These are phyloP conservation scores for Ceratocystis lukuohia DNA, from an alignment of 2,329 filamentous ascomycete genomes.

Conservation along the genomic window DNA sequence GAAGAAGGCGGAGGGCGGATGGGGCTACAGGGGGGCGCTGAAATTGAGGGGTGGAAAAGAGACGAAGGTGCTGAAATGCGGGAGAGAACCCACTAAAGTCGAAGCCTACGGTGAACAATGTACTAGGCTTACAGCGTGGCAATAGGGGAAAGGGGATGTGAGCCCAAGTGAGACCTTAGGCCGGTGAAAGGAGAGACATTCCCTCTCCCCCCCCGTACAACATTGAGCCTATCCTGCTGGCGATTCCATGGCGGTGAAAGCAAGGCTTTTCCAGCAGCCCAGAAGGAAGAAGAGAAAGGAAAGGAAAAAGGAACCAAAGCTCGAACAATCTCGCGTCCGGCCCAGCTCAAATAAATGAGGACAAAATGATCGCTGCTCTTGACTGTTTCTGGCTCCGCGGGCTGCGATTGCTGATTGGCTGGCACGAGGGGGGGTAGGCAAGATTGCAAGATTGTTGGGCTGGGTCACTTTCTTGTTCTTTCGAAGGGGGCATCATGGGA, in stretches of 20 bases:
- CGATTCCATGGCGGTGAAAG: not conserved
- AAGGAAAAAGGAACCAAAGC: not conserved
- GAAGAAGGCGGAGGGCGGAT: not conserved
- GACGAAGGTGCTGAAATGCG: not conserved
- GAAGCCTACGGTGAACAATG: not conserved
- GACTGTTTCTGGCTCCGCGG: not conserved
- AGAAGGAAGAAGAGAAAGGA: not conserved
- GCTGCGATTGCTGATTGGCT: not conserved
- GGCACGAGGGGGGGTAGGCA: not conserved
- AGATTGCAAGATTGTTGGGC: not conserved
- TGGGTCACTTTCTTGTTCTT: not conserved
- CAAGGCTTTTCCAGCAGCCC: not conserved
- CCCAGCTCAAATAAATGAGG: not conserved
- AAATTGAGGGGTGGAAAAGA: not conserved
- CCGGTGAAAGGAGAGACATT: not conserved
- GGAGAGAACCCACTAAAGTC: not conserved
- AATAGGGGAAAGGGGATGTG: not conserved
- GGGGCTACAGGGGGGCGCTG: not conserved
- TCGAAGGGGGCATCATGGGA: not conserved
- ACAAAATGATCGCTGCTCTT: conserved; percentile 1
- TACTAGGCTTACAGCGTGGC: not conserved
- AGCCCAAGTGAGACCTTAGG: not conserved
- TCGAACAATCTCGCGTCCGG: not conserved
- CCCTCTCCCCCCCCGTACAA: not conserved
- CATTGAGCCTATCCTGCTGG: not conserved